A percentile compares a stretch with the other conserved stretches of the same genome.
Evolutionary conservation across 768 basidiomycete species (phyloP).

Genomic region (Rubroboletus pulcherrimus): DNA sequence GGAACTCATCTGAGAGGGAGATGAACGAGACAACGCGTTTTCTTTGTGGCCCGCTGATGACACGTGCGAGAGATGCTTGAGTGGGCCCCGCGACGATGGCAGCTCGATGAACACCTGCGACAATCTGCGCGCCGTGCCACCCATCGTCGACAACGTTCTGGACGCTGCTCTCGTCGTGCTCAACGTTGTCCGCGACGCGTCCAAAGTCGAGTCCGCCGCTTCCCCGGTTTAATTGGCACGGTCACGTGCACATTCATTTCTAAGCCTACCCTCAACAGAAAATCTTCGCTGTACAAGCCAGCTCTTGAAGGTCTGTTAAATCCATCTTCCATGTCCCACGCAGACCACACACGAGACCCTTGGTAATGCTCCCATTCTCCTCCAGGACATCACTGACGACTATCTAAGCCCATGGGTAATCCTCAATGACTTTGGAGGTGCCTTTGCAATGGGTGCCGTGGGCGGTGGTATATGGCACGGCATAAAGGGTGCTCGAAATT

Average conservation of each 20-base stretch:
- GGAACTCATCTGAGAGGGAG: conserved; percentile 27
- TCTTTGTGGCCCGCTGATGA: conserved; percentile 42
- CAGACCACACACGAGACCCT: conserved; percentile 92
- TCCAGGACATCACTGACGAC: neutral
- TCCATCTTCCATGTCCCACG: conserved; percentile 62
- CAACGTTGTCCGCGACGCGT: conserved; percentile 23
- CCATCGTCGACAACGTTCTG: conserved; percentile 13
- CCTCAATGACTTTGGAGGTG: conserved; percentile 96
- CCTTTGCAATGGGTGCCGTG: conserved; percentile 96
- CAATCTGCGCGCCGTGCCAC: conserved; percentile 28
- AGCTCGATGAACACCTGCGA: conserved; percentile 59
- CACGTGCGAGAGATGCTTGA: conserved; percentile 25
- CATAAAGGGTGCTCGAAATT: conserved; percentile 96
- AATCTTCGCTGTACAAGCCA: conserved; percentile 11
- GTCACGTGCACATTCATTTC: conserved; percentile 24
- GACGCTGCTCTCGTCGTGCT: conserved; percentile 17
- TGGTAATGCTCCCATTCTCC: conserved; percentile 49
- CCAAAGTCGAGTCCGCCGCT: neutral
- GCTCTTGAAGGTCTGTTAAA: neutral
- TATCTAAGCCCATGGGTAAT: conserved; percentile 89
- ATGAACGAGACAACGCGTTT: conserved; percentile 39
- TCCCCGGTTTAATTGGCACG: conserved; percentile 22
- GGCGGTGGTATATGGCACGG: conserved; percentile 99
- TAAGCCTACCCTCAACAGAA: conserved; percentile 32
- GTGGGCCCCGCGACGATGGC: conserved; percentile 34